A percentile compares a stretch with the other conserved stretches of the same genome.
Conservation (phyloP, 1,284 basidiomycete genomes). For the Ceratobasidium sp. region DNA sequence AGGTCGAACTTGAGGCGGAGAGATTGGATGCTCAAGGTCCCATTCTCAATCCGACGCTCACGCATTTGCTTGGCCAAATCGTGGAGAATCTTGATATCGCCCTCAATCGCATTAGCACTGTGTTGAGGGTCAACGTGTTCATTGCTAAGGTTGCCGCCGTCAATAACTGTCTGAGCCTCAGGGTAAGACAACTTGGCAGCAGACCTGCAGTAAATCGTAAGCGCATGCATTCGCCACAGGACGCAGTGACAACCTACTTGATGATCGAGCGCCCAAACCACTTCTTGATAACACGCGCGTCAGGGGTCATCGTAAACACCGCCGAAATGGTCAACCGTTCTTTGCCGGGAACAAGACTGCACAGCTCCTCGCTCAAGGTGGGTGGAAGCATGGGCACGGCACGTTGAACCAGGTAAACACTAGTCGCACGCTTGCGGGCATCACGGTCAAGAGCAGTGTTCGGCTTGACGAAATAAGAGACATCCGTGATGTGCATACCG, state of each 20-base stretch:
- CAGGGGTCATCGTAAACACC: conserved; percentile 85
- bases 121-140: conserved; percentile 63
- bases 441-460: conserved; percentile 97
- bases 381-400: conserved; percentile 97
- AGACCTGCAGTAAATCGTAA: conserved; percentile 60
- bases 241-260: conserved; percentile 60
- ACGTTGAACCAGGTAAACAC: conserved; percentile 95
- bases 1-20: conserved; percentile 80
- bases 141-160: conserved; percentile 67
- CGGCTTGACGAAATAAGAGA: conserved; percentile 94
- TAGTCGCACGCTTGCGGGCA: conserved; percentile 95
- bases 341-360: conserved; percentile 85
- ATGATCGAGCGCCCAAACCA: conserved; percentile 95
- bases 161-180: conserved; percentile 82
- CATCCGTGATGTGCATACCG: conserved; percentile 95
- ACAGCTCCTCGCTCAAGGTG: conserved; percentile 87
- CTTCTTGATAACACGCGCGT: conserved; percentile 83
- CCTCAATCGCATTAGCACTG: conserved; percentile 65
- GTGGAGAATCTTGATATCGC: conserved; percentile 77
- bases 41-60: conserved; percentile 77
- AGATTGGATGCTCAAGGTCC: conserved; percentile 79
- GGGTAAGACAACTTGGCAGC: conserved; percentile 85
- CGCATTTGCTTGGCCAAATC: conserved; percentile 77
- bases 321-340: conserved; percentile 92
- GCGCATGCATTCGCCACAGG: background rate